Evolutionary conservation across 345 rosid genomes (phyloP), one percentile per base, ranked within the genome.

Genomic region (Trapa incisa): DNA sequence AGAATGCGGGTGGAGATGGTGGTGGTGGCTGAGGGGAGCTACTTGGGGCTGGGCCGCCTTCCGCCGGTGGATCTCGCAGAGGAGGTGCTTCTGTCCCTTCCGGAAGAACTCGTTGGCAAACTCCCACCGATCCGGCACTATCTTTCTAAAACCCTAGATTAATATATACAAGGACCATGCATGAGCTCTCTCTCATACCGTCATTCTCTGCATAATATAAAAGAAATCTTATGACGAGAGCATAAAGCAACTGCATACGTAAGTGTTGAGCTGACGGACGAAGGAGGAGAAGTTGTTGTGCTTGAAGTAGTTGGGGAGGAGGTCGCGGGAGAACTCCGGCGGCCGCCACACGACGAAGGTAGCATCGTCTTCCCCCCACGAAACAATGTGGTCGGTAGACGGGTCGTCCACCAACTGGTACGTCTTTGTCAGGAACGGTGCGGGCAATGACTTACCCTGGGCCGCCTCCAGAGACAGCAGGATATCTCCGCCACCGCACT

Each of bases 51-150:
- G 70, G 0, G 61, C 81, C 43, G 97, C 87, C 79, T 94, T 94
- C 42, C 99, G 70, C 65, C 99, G 77, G 70, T 94, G 97, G 87
- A 94, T 94, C 84, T 94, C 99, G 66, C 97, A 93, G 42, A 93
- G 92, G 64, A 93, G 67, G 71, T 93, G 97, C 75, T 93, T 90
- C 66, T 93, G 96, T 67, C 98, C 98, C 71, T 88, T 90, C 70
- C 85, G 87, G 87, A 93, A 93, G 78, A 79, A 85, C 80, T 90
- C 98, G 67, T 93, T 93, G 0, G 98, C 97, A 41, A 93, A 93
- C 74, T 93, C 98, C 98, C 98, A 93, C 76, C 98, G 77, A 79
- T 93, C 98, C 0, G 98, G 98, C 12, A 93, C 98, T 57, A 93
- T 88, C 87, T 93, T 93, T 71, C 96, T 85, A 74, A 93, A 93